phyloP scores from a whole-genome alignment of 2,329 filamentous ascomycete genomes.

The Curvularia spicifera region DNA sequence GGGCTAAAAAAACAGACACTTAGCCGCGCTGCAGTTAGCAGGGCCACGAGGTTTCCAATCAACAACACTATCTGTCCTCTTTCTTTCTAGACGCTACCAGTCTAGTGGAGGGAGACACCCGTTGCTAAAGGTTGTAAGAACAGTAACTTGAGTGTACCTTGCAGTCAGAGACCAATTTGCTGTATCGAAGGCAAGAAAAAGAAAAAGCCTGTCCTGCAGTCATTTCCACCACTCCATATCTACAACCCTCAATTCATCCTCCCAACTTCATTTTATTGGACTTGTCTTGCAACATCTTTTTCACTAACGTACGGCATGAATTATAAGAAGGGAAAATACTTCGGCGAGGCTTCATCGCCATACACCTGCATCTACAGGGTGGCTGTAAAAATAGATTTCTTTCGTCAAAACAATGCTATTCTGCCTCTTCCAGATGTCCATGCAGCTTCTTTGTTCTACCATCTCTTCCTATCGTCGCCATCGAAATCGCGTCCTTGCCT shows the following conservation, averaged over 20 bases:
- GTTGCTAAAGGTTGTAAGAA: too few species aligned
- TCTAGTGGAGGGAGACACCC: too few species aligned
- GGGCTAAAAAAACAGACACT: background rate
- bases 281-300: background rate
- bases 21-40: too few species aligned
- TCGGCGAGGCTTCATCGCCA: background rate
- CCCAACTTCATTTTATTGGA: background rate
- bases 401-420: background rate
- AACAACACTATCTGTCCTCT: too few species aligned
- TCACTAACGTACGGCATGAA: background rate
- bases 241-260: too few species aligned
- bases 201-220: background rate
- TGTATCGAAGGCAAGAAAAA: background rate
- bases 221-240: too few species aligned
- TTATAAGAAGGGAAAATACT: background rate
- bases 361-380: background rate
- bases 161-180: background rate
- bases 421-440: background rate
- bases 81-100: too few species aligned
- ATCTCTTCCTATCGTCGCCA: slow-evolving; percentile 36
- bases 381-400: background rate
- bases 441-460: slow-evolving; percentile 25
- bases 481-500: slow-evolving; percentile 55
- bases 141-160: background rate
- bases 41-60: too few species aligned